Evolutionary conservation across 2,329 filamentous ascomycete species (phyloP), one percentile per base, ranked within the genome.

Genomic region (Cadophora sp.): DNA sequence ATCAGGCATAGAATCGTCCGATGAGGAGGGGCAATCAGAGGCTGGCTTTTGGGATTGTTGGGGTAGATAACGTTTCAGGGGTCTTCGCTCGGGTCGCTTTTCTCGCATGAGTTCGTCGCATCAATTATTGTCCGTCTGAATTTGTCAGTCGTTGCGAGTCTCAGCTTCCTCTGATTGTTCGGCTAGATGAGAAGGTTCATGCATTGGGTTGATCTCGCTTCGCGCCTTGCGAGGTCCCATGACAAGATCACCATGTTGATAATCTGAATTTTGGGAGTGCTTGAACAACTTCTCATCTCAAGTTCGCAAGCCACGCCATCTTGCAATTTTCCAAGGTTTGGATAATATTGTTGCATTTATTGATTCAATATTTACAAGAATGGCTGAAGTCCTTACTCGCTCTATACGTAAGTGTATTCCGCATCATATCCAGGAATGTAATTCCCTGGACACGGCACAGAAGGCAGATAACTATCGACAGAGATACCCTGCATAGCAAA

Each of bases 401-500:
- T 53, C 50, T 53, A 70, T 6, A 51, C 58, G 43, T 68, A 68
- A 24, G 66, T 70, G 40, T 73, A 74, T 56, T 74, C 66, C 3
- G 69, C 72, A 29, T 70, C 72, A 68, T 74, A 75, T 9, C 70
- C 72, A 5, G 73, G 71, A 24, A 75, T 68, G 50, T 66, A 72
- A 58, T 74, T 72, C 29, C 73, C 69, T 29, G 81, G 80, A 66
- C 81, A 83, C 12, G 80, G 72, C 31, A 83, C 80, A 34, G 70
- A 69, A 2, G 82, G 81, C 40, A 83, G 71, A 58, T 79, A 75
- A 16, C 73, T 76, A 64, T 79, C 74, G 6, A 77, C 70, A 6
- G 73, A 69, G 24, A 82, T 78, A 3, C 76, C 74, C 62, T 73
- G 80, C 79, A 82, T 80, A 26, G 77, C 77, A 40, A 82, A 71